Conservation (phyloP, 2,329 filamentous ascomycete species). For the Exserohilum rostratum region DNA sequence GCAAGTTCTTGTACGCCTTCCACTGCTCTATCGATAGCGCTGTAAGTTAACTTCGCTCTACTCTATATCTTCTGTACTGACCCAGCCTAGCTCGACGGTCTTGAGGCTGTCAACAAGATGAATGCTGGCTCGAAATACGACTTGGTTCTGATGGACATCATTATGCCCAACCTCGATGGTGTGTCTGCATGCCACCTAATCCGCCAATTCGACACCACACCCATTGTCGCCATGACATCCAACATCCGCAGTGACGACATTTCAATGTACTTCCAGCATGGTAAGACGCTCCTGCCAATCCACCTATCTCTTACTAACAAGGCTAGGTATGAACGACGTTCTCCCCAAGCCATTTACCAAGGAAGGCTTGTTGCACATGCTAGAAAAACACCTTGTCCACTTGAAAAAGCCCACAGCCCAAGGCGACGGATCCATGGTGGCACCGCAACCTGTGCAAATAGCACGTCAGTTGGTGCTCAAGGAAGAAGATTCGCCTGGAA, state of each 20-base stretch:
- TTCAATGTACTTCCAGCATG: conserved; percentile 94
- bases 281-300: conserved; percentile 59
- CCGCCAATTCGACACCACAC: conserved; percentile 81
- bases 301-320: conserved; percentile 31
- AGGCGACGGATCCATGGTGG: conserved; percentile 55
- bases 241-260: conserved; percentile 98
- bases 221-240: conserved; percentile 98
- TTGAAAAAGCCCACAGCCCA: conserved; percentile 68
- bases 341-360: conserved; percentile 96
- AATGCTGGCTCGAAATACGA: conserved; percentile 69
- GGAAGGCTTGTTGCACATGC: conserved; percentile 75
- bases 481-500: conserved; percentile 67
- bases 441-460: conserved; percentile 57
- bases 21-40: conserved; percentile 68
- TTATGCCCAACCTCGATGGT: conserved; percentile 95
- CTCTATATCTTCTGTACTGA: conserved; percentile 30
- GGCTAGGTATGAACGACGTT: conserved; percentile 92
- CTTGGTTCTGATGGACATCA: conserved; percentile 67
- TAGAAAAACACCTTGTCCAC: conserved; percentile 87
- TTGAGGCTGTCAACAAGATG: conserved; percentile 90
- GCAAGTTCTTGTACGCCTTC: conserved; percentile 70
- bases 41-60: conserved; percentile 52
- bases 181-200: conserved; percentile 95
- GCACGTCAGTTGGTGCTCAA: conserved; percentile 62
- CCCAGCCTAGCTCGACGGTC: conserved; percentile 71